Evolutionary conservation across 257 asterid genomes (phyloP).

Genomic region (Fraxinus americana): DNA sequence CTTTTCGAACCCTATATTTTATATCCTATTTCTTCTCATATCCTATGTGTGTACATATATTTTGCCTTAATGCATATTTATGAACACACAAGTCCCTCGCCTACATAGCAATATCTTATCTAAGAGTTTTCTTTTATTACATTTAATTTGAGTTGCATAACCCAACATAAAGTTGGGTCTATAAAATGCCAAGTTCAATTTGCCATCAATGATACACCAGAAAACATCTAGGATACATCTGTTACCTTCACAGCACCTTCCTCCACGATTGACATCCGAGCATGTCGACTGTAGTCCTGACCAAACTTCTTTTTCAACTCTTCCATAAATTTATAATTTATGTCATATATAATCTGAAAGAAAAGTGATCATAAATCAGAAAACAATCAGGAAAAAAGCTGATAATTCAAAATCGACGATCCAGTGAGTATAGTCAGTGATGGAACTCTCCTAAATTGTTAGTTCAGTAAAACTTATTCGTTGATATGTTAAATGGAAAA

Average conservation of each 20-base stretch:
- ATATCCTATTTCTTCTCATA: background rate
- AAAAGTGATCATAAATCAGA: background rate
- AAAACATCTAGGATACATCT: slow-evolving; percentile 5
- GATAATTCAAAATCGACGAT: background rate
- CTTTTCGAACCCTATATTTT: background rate
- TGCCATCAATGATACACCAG: slow-evolving; percentile 6
- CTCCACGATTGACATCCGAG: slow-evolving; percentile 51
- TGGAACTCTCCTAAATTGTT: background rate
- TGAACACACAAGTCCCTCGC: background rate
- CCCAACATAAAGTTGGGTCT: background rate
- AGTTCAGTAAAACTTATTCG: background rate
- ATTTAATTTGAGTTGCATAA: background rate
- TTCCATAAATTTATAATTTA: slow-evolving; percentile 46
- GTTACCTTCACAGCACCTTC: slow-evolving; percentile 55
- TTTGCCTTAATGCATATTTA: background rate
- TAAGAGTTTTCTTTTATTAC: no score
- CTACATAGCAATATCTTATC: background rate
- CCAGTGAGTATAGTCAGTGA: background rate
- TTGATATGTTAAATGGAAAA: background rate
- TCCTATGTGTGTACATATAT: background rate
- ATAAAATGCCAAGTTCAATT: background rate
- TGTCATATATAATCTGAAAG: slow-evolving; percentile 48
- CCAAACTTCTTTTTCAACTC: slow-evolving; percentile 47
- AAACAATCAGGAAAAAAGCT: background rate
- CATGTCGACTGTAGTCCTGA: slow-evolving; percentile 46